A percentile compares a stretch with the other conserved stretches of the same genome.
Conservation (phyloP, 805 yeast species). For the Sugiyamaella valdiviana region DNA sequence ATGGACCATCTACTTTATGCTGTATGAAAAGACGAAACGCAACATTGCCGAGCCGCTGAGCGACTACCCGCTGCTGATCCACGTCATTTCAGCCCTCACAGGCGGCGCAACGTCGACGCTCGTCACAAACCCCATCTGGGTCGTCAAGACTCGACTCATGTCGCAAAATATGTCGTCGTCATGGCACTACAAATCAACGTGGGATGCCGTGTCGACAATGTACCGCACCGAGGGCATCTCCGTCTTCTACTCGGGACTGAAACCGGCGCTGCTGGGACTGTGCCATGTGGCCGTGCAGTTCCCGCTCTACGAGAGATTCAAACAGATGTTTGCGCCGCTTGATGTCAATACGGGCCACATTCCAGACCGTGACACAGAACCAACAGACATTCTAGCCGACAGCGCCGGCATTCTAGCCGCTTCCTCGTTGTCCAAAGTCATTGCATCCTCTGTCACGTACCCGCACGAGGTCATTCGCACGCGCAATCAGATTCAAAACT, state of each 20-base stretch:
- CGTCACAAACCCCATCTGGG: conserved; percentile 94
- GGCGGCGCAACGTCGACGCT: conserved; percentile 87
- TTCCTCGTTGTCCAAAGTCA: conserved; percentile 75
- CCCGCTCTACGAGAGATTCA: conserved; percentile 84
- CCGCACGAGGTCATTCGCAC: conserved; percentile 95
- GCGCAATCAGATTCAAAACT: conserved; percentile 61
- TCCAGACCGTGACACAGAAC: conserved; percentile 1
- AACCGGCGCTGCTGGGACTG: conserved; percentile 85
- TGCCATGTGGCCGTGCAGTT: conserved; percentile 94
- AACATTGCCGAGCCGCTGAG: conserved; percentile 39
- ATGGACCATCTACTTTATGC: conserved; percentile 92
- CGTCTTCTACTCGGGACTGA: conserved; percentile 82
- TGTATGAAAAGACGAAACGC: conserved; percentile 72
- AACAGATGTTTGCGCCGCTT: conserved; percentile 40
- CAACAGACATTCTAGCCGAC: background rate
- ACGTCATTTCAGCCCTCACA: conserved; percentile 59
- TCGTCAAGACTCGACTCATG: conserved; percentile 92
- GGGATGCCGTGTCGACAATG: conserved; percentile 80
- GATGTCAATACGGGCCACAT: conserved; percentile 19
- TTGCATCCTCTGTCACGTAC: conserved; percentile 82
- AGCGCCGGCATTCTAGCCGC: conserved; percentile 41
- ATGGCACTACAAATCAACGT: conserved; percentile 62
- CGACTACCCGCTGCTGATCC: conserved; percentile 30
- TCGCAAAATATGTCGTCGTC: conserved; percentile 37
- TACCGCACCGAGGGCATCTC: conserved; percentile 68